phyloP scores from a whole-genome alignment of 2,329 filamentous ascomycete species.

The Gyromitra esculenta region DNA sequence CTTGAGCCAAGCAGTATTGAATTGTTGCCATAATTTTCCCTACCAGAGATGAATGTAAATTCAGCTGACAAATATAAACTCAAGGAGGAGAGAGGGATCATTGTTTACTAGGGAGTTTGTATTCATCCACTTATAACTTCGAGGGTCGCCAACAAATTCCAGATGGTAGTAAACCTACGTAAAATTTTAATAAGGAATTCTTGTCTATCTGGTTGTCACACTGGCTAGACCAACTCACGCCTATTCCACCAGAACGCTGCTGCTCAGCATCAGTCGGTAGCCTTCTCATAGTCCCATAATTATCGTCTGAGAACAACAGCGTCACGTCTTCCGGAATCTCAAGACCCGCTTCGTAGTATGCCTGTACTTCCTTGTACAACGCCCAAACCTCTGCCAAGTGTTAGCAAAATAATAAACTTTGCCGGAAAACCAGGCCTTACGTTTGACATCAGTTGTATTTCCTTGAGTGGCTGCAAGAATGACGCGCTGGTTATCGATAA shows the following conservation, averaged over 20 bases:
- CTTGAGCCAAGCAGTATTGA: conserved; percentile 70
- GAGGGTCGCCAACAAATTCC: conserved; percentile 70
- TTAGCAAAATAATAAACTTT: conserved; percentile 57
- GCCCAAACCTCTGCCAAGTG: conserved; percentile 67
- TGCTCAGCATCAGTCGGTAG: conserved; percentile 70
- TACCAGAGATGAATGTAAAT: background rate
- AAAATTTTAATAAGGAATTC: background rate
- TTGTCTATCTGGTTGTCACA: background rate
- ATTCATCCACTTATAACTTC: conserved; percentile 72
- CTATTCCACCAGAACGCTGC: conserved; percentile 37
- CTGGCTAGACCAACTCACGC: conserved; percentile 14
- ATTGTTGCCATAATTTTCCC: conserved; percentile 72
- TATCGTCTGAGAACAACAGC: conserved; percentile 75
- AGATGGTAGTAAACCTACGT: conserved; percentile 69
- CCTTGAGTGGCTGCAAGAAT: conserved; percentile 18
- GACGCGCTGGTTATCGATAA: conserved; percentile 68
- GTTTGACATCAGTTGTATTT: conserved; percentile 10
- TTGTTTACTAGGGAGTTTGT: conserved; percentile 67
- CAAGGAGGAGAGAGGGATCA: background rate
- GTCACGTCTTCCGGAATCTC: conserved; percentile 72
- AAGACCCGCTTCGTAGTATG: conserved; percentile 73
- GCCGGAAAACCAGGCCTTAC: background rate
- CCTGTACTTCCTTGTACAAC: conserved; percentile 76
- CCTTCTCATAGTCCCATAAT: conserved; percentile 72
- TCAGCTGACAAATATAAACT: background rate